Conservation (phyloP, 495 filamentous ascomycete species). For the Oidiodendron maius region DNA sequence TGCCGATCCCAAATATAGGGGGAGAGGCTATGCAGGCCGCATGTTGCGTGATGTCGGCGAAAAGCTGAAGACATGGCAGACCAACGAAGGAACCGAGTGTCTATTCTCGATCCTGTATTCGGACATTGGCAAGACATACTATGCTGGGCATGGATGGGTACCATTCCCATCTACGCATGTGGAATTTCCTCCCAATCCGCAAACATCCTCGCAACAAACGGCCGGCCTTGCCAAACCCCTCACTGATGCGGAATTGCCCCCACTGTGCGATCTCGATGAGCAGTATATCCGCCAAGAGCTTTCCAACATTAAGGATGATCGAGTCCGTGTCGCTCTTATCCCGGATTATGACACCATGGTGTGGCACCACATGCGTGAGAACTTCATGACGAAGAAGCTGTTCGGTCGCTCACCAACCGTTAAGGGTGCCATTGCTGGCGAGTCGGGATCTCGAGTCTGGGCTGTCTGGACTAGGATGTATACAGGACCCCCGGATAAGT, state of each 20-base stretch:
- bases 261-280: conserved; percentile 55
- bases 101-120: conserved; percentile 65
- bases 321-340: conserved; percentile 56
- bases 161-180: conserved; percentile 68
- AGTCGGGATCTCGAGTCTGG: conserved; percentile 55
- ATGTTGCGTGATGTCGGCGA: conserved; percentile 45
- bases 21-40: conserved; percentile 71
- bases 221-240: conserved; percentile 6
- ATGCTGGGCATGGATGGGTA: conserved; percentile 75
- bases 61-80: conserved; percentile 21
- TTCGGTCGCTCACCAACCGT: conserved; percentile 43
- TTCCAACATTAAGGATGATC: conserved; percentile 19
- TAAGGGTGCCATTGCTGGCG: conserved; percentile 62
- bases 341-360: conserved; percentile 67
- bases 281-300: conserved; percentile 35
- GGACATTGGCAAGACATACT: conserved; percentile 94
- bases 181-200: conserved; percentile 42
- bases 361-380: conserved; percentile 87
- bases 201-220: not conserved
- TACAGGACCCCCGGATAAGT: conserved; percentile 33
- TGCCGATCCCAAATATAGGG: conserved; percentile 63
- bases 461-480: conserved; percentile 78
- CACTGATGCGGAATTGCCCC: conserved; percentile 37
- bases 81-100: conserved; percentile 32
- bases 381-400: conserved; percentile 63